Percentiles rank a stretch among this genome's conserved stretches.
These are phyloP conservation scores for Stachybotrys echinatus DNA, from an alignment of 2,329 filamentous ascomycete genomes.

Conservation along the genomic window DNA sequence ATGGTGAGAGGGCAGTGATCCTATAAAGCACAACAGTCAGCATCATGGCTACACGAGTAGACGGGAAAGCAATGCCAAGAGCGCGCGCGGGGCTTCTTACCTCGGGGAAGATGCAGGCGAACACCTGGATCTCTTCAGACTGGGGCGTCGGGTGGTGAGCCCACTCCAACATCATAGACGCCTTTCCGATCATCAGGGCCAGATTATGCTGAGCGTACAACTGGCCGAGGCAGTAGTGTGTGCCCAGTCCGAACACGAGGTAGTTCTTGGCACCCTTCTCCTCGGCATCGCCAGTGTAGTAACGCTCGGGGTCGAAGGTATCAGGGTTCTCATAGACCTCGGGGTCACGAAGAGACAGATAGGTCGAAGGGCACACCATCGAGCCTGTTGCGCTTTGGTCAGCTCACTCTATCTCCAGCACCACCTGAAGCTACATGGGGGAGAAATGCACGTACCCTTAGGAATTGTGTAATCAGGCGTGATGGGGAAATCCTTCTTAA, in stretches of 20 bases:
- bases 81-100: slow-evolving; percentile 51
- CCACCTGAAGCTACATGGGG: neutral
- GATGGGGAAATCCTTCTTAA: slow-evolving; percentile 93
- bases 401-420: slow-evolving; percentile 11
- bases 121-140: slow-evolving; percentile 96
- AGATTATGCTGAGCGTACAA: slow-evolving; percentile 86
- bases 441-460: slow-evolving; percentile 57
- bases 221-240: slow-evolving; percentile 95
- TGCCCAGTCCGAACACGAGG: slow-evolving; percentile 90
- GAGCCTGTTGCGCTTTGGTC: slow-evolving; percentile 45
- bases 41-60: neutral
- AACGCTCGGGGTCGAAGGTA: slow-evolving; percentile 82
- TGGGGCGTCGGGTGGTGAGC: slow-evolving; percentile 75
- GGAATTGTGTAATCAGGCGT: slow-evolving; percentile 83
- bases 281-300: slow-evolving; percentile 85
- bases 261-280: slow-evolving; percentile 87
- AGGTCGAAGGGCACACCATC: slow-evolving; percentile 92
- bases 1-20: slow-evolving; percentile 82
- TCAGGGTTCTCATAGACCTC: slow-evolving; percentile 91
- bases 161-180: slow-evolving; percentile 83
- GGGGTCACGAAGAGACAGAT: slow-evolving; percentile 84
- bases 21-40: slow-evolving; percentile 37
- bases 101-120: slow-evolving; percentile 96
- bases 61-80: neutral
- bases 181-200: slow-evolving; percentile 86